A percentile compares a stretch with the other conserved stretches of the same genome.
phyloP scores from a whole-genome alignment of 2,329 filamentous ascomycete species.

The Elsinoe arachidis region DNA sequence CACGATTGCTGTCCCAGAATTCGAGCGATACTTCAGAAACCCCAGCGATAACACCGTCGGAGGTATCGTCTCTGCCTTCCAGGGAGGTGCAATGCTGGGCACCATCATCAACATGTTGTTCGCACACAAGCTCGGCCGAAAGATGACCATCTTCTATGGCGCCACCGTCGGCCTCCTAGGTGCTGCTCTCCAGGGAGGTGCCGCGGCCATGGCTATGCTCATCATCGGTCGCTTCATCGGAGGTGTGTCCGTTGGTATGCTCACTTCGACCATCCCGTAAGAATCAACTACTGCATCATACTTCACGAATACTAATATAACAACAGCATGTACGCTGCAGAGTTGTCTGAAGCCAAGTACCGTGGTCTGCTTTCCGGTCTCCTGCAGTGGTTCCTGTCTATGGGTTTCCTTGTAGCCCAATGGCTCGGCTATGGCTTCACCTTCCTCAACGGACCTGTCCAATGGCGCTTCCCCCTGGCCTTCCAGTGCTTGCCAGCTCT shows the following conservation, averaged over 20 bases:
- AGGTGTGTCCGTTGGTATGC: slow-evolving; percentile 23
- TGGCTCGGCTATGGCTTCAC: slow-evolving; percentile 33
- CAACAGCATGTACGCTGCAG: slow-evolving; percentile 24
- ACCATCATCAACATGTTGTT: slow-evolving; percentile 18
- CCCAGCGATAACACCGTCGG: slow-evolving; percentile 23
- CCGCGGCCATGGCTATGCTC: slow-evolving; percentile 23
- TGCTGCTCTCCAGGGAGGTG: slow-evolving; percentile 23
- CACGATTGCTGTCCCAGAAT: slow-evolving; percentile 24
- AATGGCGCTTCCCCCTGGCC: slow-evolving; percentile 24
- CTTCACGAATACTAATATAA: background rate
- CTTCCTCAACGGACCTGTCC: slow-evolving; percentile 22
- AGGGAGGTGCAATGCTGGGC: slow-evolving; percentile 27
- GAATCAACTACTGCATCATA: background rate
- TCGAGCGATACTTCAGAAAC: slow-evolving; percentile 25
- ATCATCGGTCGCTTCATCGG: slow-evolving; percentile 26
- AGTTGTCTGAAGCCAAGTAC: slow-evolving; percentile 27
- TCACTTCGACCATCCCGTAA: slow-evolving; percentile 23
- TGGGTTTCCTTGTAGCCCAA: slow-evolving; percentile 32
- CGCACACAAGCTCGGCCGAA: slow-evolving; percentile 19
- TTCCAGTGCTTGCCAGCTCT: slow-evolving; percentile 38
- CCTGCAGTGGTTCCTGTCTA: slow-evolving; percentile 30
- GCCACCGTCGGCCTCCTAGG: slow-evolving; percentile 17
- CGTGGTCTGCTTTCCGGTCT: slow-evolving; percentile 27
- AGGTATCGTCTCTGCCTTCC: slow-evolving; percentile 32
- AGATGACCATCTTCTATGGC: slow-evolving; percentile 19